Evolutionary conservation across 2,329 filamentous ascomycete genomes (phyloP).

Genomic region (Colletotrichum echinochloae): DNA sequence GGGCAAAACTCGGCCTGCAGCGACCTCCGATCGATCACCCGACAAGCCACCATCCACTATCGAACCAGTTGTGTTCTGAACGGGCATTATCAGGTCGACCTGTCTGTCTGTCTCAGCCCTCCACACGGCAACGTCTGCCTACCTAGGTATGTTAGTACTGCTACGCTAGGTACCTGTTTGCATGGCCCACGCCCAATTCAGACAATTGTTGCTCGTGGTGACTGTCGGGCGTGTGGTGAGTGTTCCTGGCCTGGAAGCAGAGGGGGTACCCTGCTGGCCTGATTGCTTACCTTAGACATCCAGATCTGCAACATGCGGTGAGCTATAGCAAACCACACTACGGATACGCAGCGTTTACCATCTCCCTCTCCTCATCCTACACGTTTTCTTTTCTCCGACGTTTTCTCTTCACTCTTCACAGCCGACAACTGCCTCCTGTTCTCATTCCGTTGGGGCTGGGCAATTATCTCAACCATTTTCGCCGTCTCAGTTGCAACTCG

Average conservation of each 20-base stretch:
- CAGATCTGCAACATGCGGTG: constrained; percentile 25
- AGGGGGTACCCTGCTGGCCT: not conserved
- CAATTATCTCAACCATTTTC: not conserved
- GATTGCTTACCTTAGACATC: constrained; percentile 7
- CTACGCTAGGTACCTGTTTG: not conserved
- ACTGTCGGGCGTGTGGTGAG: too few species aligned
- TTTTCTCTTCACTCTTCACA: not conserved
- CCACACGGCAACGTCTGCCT: not conserved
- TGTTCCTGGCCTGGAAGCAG: not conserved
- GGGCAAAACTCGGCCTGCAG: constrained; percentile 1
- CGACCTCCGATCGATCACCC: constrained; percentile 4
- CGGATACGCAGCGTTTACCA: not conserved
- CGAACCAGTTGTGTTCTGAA: not conserved
- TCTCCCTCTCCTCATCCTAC: not conserved
- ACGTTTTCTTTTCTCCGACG: not conserved
- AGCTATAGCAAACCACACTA: constrained; percentile 17
- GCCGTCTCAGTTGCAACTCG: not conserved
- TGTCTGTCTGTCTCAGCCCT: not conserved
- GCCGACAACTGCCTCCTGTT: not conserved
- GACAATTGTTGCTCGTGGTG: not conserved
- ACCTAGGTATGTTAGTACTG: not conserved
- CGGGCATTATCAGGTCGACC: not conserved
- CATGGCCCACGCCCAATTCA: not conserved
- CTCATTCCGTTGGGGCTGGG: not conserved
- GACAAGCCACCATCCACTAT: not conserved